These are phyloP conservation scores for Ganoderma multipileum DNA, from an alignment of 1,284 basidiomycete species.

Conservation along the genomic window DNA sequence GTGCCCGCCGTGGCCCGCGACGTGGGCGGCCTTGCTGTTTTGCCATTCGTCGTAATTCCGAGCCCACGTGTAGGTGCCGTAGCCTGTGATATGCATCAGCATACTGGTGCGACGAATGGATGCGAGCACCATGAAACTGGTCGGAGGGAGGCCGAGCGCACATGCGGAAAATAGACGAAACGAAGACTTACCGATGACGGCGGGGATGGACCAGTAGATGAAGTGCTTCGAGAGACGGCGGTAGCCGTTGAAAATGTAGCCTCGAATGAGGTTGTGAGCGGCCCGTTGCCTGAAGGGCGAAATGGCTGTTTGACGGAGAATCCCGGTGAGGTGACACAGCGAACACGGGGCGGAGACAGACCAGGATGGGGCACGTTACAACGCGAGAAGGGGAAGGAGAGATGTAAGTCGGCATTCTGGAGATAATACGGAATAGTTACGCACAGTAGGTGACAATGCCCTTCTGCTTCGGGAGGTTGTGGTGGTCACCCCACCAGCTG, in stretches of 20 bases:
- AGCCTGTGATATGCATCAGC: constrained; percentile 57
- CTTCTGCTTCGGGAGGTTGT: constrained; percentile 73
- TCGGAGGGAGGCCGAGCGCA: not conserved
- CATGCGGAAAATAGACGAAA: not conserved
- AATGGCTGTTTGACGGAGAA: constrained; percentile 56
- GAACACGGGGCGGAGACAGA: constrained; percentile 6
- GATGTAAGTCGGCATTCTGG: not conserved
- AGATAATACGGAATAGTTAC: constrained; percentile 39
- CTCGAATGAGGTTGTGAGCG: constrained; percentile 72
- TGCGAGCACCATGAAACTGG: not conserved
- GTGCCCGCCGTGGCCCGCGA: constrained; percentile 50
- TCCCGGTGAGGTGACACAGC: not conserved
- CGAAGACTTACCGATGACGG: constrained; percentile 72
- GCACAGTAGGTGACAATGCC: constrained; percentile 85
- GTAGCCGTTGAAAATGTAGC: constrained; percentile 90
- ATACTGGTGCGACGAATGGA: not conserved
- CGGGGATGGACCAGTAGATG: constrained; percentile 83
- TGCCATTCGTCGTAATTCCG: constrained; percentile 74
- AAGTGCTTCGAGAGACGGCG: constrained; percentile 77
- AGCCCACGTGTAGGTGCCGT: constrained; percentile 86
- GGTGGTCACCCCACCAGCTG: constrained; percentile 92
- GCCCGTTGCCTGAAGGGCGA: constrained; percentile 85
- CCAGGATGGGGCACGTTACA: not conserved
- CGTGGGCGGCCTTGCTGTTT: constrained; percentile 84
- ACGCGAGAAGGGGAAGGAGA: not conserved